phyloP scores from a whole-genome alignment of 1,284 basidiomycete genomes.

The Ganoderma lingzhi region DNA sequence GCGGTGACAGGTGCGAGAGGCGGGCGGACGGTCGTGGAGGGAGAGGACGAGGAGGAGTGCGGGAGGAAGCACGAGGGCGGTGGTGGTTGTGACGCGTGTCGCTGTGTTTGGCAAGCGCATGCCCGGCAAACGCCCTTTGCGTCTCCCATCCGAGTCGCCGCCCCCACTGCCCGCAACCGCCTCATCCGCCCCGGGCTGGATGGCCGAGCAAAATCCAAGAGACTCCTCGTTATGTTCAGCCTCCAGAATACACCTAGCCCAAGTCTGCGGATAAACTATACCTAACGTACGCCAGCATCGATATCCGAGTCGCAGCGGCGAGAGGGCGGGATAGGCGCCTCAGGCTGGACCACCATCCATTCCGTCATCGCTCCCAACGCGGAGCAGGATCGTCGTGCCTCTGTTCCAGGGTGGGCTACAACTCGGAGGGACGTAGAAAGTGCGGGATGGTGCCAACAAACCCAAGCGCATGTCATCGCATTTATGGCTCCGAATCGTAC shows the following conservation, averaged over 20 bases:
- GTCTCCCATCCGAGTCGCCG: conserved; percentile 18
- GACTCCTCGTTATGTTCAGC: not conserved
- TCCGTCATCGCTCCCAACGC: not conserved
- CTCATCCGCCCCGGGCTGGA: conserved; percentile 22
- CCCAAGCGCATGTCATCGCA: not conserved
- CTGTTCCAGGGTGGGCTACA: not conserved
- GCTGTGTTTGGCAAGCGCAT: conserved; percentile 38
- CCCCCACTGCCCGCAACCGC: conserved; percentile 22
- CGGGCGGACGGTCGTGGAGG: conserved; percentile 35
- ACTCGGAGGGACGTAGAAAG: not conserved
- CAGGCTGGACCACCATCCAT: not conserved
- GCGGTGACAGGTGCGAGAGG: conserved; percentile 29
- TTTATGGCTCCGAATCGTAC: not conserved
- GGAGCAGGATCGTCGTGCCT: not conserved
- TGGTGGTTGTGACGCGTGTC: conserved; percentile 49
- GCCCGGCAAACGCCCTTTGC: conserved; percentile 38
- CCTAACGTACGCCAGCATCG: not conserved
- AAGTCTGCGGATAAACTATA: not conserved
- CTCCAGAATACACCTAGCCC: not conserved
- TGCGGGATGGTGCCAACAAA: not conserved
- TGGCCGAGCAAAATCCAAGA: conserved; percentile 2
- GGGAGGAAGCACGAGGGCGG: conserved; percentile 39
- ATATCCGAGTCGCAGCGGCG: not conserved
- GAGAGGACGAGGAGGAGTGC: conserved; percentile 33
- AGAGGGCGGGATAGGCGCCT: not conserved